Evolutionary conservation across 306 rosid genomes (phyloP).

Genomic region (Pyrus communis): DNA sequence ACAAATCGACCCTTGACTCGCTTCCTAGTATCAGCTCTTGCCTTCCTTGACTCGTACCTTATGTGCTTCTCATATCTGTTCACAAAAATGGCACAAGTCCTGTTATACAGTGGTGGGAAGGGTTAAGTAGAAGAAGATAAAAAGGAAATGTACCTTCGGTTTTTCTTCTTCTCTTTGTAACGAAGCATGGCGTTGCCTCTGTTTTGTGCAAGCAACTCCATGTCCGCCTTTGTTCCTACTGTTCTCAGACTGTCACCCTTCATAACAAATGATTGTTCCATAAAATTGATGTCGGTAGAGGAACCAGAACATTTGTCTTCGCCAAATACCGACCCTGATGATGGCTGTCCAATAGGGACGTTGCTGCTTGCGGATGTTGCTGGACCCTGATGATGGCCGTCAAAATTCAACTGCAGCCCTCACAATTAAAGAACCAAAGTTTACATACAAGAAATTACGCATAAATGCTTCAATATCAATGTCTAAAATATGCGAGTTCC

Average conservation of each 20-base stretch:
- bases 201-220: constrained; percentile 48
- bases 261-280: constrained; percentile 28
- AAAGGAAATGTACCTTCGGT: constrained; percentile 35
- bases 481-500: neutral
- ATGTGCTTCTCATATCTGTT: constrained; percentile 61
- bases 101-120: neutral
- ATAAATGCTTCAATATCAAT: neutral
- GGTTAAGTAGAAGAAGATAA: neutral
- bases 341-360: constrained; percentile 23
- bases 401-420: neutral
- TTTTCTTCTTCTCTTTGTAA: constrained; percentile 69
- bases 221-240: constrained; percentile 30
- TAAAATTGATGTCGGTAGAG: constrained; percentile 16
- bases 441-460: neutral
- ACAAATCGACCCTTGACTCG: constrained; percentile 69
- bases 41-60: constrained; percentile 65
- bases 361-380: constrained; percentile 55
- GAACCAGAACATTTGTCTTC: constrained; percentile 14
- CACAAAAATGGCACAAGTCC: neutral
- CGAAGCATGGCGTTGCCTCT: constrained; percentile 72
- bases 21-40: constrained; percentile 67
- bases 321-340: constrained; percentile 20
- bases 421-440: neutral
- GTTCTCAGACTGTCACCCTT: constrained; percentile 29
- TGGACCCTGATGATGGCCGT: constrained; percentile 24